Base-by-base conservation (phyloP, 768 basidiomycete species). In the Xerocomellus chrysenteron region DNA sequence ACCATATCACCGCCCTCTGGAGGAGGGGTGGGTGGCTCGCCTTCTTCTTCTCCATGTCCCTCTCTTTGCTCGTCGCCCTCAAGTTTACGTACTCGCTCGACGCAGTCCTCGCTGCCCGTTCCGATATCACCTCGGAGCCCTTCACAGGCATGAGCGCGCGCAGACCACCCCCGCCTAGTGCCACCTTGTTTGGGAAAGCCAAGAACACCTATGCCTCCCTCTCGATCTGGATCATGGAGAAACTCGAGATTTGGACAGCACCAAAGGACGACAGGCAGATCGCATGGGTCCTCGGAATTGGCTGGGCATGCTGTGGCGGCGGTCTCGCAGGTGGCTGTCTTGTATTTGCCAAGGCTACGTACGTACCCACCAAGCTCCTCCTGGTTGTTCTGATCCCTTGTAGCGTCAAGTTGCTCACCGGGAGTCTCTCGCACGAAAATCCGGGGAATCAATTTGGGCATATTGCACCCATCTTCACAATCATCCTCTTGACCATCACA, bases 231-330 rank as follows among this genome's bases (percentile, higher is more conserved):
- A 66, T 88, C 36, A 80, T 78, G 26, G 82, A 85, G 58, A 78
- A 78, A 65, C 73, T 94, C 48, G 92, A 95, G 66, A 62, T 70
- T 1, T 89, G 90, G 87, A 88, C 87, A 9, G 86, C 82, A 30
- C 78, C 86, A 13, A 89, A 87, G 65, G 88, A 88, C 66, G 95
- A 98, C 67, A 88, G 83, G 62, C 86, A 86, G 52, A 77, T 98
- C 41, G 88, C 88, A 8, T 97, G 94, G 92, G 86, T 90, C 28
- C 79, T 95, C 44, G 95, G 94, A 14, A 92, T 98, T 48, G 88
- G 87, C 2, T 98, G 95, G 96, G 90, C 93, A 3, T 94, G 94
- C 59, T 86, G 86, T 52, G 94, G 95, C 35, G 95, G 95, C 13
- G 88, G 92, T 36, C 76, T 98, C 39, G 92, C 93, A 7, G 96